phyloP scores from a whole-genome alignment of 2,329 filamentous ascomycete genomes.

The Ophiostoma sp. region DNA sequence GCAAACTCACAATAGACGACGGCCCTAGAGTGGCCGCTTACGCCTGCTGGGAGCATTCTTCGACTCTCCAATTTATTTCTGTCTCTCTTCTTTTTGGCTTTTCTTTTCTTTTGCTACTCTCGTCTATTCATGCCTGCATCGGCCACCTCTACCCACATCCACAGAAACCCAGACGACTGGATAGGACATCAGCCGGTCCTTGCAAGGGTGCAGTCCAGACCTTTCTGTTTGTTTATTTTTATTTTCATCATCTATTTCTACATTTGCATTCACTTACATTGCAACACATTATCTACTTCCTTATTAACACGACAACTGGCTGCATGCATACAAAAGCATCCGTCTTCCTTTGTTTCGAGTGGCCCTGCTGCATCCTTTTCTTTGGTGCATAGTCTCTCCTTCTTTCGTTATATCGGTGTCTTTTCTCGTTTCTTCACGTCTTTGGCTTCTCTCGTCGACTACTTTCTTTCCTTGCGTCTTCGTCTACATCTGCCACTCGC shows the following conservation, averaged over 20 bases:
- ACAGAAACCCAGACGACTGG: not conserved
- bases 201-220: conserved; percentile 4
- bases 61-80: no score
- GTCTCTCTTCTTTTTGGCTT: not conserved
- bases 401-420: conserved; percentile 23
- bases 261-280: not conserved
- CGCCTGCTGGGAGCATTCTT: not conserved
- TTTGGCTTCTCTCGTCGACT: not conserved
- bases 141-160: not conserved
- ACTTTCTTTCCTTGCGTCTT: not conserved
- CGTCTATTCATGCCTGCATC: not conserved
- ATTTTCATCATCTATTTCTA: not conserved
- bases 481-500: not conserved
- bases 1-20: not conserved
- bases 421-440: conserved; percentile 23
- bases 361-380: not conserved
- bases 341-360: conserved; percentile 11
- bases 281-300: not conserved
- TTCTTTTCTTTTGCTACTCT: conserved; percentile 3
- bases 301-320: not conserved
- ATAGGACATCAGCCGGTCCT: not conserved
- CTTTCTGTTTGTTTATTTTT: not conserved
- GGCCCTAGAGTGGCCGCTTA: not conserved
- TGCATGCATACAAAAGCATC: not conserved
- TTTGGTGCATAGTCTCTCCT: conserved; percentile 3